phyloP scores from a whole-genome alignment of 2,329 filamentous ascomycete genomes.

The Leptodontidium sp. region DNA sequence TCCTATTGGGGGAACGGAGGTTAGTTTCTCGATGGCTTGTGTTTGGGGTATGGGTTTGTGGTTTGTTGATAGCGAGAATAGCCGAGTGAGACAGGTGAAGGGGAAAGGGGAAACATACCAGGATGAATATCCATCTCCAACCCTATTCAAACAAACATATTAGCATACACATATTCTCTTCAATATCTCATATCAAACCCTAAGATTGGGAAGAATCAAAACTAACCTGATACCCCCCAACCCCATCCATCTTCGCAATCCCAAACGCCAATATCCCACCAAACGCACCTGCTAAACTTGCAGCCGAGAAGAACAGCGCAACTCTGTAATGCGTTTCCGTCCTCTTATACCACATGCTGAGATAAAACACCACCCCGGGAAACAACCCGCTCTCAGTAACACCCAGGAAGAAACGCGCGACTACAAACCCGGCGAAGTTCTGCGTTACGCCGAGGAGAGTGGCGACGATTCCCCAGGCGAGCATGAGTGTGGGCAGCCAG shows the following conservation, averaged over 20 bases:
- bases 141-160: constrained; percentile 41
- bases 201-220: neutral
- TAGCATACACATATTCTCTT: neutral
- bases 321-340: constrained; percentile 12
- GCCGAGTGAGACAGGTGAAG: neutral
- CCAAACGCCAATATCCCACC: constrained; percentile 55
- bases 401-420: constrained; percentile 63
- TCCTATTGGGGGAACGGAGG: constrained; percentile 52
- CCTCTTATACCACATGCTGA: constrained; percentile 53
- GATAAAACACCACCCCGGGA: constrained; percentile 61
- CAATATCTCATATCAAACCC: neutral
- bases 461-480: constrained; percentile 63
- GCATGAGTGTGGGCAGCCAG: constrained; percentile 65
- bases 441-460: constrained; percentile 60
- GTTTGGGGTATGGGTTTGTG: neutral
- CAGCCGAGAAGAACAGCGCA: constrained; percentile 48
- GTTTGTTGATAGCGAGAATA: neutral
- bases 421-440: constrained; percentile 59
- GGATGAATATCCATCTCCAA: constrained; percentile 53
- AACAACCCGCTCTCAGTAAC: constrained; percentile 63
- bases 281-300: constrained; percentile 53
- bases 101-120: constrained; percentile 39
- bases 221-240: constrained; percentile 47
- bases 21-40: too few species aligned
- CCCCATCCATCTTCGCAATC: constrained; percentile 56